phyloP scores from a whole-genome alignment of 1,284 basidiomycete genomes.

The Papiliotrema nemorosa region DNA sequence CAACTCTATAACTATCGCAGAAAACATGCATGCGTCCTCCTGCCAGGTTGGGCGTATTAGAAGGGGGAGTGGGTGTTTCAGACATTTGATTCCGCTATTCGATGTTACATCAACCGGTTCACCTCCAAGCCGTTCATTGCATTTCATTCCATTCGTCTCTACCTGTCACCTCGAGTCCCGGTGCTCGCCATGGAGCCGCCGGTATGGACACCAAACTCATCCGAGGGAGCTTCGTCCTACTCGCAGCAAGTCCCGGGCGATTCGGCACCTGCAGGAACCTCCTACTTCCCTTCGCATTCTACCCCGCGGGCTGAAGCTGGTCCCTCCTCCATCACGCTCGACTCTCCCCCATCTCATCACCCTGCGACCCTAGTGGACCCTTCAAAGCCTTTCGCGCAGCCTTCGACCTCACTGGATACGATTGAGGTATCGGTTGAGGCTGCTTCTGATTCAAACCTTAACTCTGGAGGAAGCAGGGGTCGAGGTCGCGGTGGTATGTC shows the following conservation, averaged over 20 bases:
- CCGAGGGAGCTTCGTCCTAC: neutral
- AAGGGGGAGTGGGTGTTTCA: too few relatives aligned
- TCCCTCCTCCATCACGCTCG: slow-evolving; percentile 8
- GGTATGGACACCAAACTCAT: neutral
- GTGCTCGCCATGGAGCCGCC: slow-evolving; percentile 1
- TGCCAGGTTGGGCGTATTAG: too few relatives aligned
- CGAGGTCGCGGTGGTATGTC: neutral
- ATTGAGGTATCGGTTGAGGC: neutral
- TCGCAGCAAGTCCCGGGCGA: neutral
- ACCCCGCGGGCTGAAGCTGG: slow-evolving; percentile 3
- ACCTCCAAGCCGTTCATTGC: too few relatives aligned
- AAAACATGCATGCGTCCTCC: too few relatives aligned
- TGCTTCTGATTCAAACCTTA: neutral
- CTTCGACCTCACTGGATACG: neutral
- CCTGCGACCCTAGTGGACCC: neutral
- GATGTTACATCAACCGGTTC: too few relatives aligned
- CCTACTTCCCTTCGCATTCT: too few relatives aligned
- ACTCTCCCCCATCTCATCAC: slow-evolving; percentile 1
- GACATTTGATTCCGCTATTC: too few relatives aligned
- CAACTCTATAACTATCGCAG: too few relatives aligned
- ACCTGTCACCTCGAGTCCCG: too few relatives aligned
- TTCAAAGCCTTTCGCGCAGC: neutral
- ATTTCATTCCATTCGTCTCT: too few relatives aligned
- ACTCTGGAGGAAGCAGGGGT: slow-evolving; percentile 7
- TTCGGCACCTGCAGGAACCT: neutral